These are phyloP conservation scores for Talaromyces nanjingensis DNA, from an alignment of 495 filamentous ascomycete species.

Conservation along the genomic window DNA sequence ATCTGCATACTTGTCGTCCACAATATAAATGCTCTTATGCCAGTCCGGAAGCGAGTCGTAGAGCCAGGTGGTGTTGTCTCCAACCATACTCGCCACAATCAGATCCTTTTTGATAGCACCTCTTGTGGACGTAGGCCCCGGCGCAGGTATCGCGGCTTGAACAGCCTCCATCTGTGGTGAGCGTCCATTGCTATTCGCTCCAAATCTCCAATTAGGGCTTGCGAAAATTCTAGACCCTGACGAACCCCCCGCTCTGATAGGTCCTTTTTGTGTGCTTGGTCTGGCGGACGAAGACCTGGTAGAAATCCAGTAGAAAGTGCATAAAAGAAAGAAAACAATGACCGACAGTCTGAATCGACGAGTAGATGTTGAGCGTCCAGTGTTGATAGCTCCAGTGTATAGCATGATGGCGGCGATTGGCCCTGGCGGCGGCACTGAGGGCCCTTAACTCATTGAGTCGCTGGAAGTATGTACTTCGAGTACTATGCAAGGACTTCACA, in stretches of 20 bases:
- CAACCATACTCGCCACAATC: slow-evolving; percentile 47
- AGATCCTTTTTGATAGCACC: slow-evolving; percentile 33
- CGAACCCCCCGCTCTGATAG: background rate
- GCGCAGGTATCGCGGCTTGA: slow-evolving; percentile 3
- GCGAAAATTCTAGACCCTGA: background rate
- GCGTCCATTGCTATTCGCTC: background rate
- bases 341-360: background rate
- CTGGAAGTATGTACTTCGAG: background rate
- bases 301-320: background rate
- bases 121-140: background rate
- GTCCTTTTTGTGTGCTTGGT: background rate
- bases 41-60: slow-evolving; percentile 39
- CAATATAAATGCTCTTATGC: slow-evolving; percentile 46
- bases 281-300: background rate
- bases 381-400: background rate
- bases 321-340: background rate
- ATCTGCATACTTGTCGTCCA: slow-evolving; percentile 37
- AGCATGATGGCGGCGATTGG: background rate
- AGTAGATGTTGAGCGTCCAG: background rate
- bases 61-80: slow-evolving; percentile 52
- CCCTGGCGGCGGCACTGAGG: background rate
- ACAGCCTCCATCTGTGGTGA: slow-evolving; percentile 4
- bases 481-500: background rate
- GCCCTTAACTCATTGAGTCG: background rate
- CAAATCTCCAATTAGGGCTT: background rate